Evolutionary conservation across 495 filamentous ascomycete species (phyloP).

Genomic region (Niebla homalea): DNA sequence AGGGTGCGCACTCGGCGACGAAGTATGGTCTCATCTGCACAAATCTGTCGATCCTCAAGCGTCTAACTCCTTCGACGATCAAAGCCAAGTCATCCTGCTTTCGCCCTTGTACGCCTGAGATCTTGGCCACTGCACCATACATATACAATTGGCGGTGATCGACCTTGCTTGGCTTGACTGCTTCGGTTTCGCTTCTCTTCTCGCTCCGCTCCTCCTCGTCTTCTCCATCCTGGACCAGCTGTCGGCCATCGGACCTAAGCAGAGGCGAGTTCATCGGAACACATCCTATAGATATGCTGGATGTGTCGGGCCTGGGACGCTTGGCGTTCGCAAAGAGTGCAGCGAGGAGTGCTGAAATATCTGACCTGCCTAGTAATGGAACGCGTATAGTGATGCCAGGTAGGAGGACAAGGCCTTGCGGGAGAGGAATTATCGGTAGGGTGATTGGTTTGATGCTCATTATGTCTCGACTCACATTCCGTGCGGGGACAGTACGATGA

Average conservation of each 20-base stretch:
- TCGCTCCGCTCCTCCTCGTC: slow-evolving; percentile 14
- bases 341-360: slow-evolving; percentile 70
- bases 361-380: slow-evolving; percentile 61
- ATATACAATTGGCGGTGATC: slow-evolving; percentile 59
- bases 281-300: slow-evolving; percentile 62
- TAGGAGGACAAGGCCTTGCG: slow-evolving; percentile 60
- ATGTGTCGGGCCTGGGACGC: slow-evolving; percentile 47
- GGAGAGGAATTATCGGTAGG: slow-evolving; percentile 64
- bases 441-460: slow-evolving; percentile 28
- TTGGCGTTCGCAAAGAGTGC: slow-evolving; percentile 56
- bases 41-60: slow-evolving; percentile 63
- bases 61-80: slow-evolving; percentile 70
- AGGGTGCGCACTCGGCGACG: slow-evolving; percentile 53
- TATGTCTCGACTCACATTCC: too few species aligned
- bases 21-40: slow-evolving; percentile 72
- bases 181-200: neutral
- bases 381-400: slow-evolving; percentile 70
- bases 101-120: slow-evolving; percentile 69
- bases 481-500: too few species aligned
- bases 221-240: slow-evolving; percentile 45
- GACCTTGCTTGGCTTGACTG: slow-evolving; percentile 44
- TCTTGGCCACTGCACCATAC: slow-evolving; percentile 67
- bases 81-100: slow-evolving; percentile 66
- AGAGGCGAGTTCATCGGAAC: slow-evolving; percentile 63
- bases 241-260: slow-evolving; percentile 55